Conservation (phyloP, 2,329 filamentous ascomycete genomes). For the Endoconidiophora polonica region DNA sequence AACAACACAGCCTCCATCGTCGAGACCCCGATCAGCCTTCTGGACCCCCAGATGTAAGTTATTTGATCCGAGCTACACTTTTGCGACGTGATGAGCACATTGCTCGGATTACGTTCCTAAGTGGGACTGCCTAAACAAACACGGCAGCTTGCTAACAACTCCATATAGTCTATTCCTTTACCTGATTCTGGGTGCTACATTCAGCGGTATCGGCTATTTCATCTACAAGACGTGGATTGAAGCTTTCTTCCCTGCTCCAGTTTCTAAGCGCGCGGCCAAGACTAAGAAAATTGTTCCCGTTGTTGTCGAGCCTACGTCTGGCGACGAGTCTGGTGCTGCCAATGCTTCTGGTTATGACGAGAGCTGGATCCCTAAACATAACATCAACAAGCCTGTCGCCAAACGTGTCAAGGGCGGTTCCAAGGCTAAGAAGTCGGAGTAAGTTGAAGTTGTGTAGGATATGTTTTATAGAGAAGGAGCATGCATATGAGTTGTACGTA, state of each 20-base stretch:
- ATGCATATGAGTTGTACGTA: too few species aligned
- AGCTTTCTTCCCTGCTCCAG: slow-evolving; percentile 62
- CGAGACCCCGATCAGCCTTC: slow-evolving; percentile 76
- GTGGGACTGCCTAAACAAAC: background rate
- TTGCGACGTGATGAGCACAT: background rate
- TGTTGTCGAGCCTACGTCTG: slow-evolving; percentile 43
- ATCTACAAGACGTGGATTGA: slow-evolving; percentile 98
- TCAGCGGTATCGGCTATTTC: slow-evolving; percentile 74
- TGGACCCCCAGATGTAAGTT: slow-evolving; percentile 87
- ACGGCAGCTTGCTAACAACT: slow-evolving; percentile 21
- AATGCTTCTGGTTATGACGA: slow-evolving; percentile 59
- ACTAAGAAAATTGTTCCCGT: slow-evolving; percentile 53
- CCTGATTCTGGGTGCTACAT: slow-evolving; percentile 65
- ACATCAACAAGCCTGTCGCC: slow-evolving; percentile 71
- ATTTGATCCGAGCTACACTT: background rate
- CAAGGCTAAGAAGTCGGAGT: slow-evolving; percentile 24
- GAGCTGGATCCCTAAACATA: slow-evolving; percentile 82
- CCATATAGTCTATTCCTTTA: slow-evolving; percentile 79
- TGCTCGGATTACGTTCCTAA: too few species aligned
- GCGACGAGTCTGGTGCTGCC: slow-evolving; percentile 53
- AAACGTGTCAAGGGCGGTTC: slow-evolving; percentile 46
- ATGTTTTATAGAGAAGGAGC: background rate
- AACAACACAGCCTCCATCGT: slow-evolving; percentile 74
- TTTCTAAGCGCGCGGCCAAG: slow-evolving; percentile 57
- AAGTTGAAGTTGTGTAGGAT: background rate